Evolutionary conservation across 768 basidiomycete species (phyloP), one percentile per base, ranked within the genome.

Genomic region (Gautieria morchelliformis): DNA sequence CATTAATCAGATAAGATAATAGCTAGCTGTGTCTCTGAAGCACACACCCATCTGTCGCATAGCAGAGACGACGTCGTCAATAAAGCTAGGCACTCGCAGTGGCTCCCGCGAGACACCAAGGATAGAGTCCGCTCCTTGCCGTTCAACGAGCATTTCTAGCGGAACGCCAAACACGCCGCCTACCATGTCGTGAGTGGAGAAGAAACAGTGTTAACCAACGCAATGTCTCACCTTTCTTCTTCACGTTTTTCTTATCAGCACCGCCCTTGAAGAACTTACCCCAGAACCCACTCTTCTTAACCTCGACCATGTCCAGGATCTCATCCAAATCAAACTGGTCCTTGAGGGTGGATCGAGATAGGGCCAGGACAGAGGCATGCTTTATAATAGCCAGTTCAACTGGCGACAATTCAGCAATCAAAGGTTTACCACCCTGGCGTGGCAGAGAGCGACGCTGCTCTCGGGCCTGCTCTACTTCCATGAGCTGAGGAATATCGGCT

Each of bases 41-140:
- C 37, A 9, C 20, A 59, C 57, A 96, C 95, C 95, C 96, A 98
- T 98, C 69, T 97, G 94, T 67, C 89, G 80, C 96, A 99, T 98
- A 11, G 96, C 93, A 52, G 93, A 95, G 47, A 99, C 83, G 59
- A 96, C 91, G 66, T 99, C 96, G 68, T 99, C 96, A 58, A 99
- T 90, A 68, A 99, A 97, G 69, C 92, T 97, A 14, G 96, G 96
- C 20, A 99, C 86, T 63, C 91, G 78, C 61, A 99, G 66, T 7
- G 91, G 82, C 37, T 81, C 84, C 37, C 89, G 81, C 6, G 93
- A 90, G 22, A 91, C 89, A 19, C 95, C 96, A 53, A 90, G 82
- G 61, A 93, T 72, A 19, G 95, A 96, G 72, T 99, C 96, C n/a
- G 89, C 85, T 6, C 96, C 95, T 68, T 95, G 93, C 61, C 86